Conservation (phyloP, 2,329 filamentous ascomycete genomes). For the Calonectria naviculata region DNA sequence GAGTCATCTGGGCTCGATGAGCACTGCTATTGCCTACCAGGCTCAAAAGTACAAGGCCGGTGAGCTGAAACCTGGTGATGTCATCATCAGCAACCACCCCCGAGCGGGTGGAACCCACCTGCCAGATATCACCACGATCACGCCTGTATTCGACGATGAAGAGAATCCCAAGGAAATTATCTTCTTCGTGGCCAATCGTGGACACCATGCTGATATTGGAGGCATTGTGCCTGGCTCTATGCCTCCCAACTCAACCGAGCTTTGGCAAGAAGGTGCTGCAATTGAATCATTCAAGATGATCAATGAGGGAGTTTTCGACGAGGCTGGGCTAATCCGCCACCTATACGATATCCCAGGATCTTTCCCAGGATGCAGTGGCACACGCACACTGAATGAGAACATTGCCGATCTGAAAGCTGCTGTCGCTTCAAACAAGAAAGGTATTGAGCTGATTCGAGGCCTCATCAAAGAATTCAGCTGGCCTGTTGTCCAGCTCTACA, state of each 20-base stretch:
- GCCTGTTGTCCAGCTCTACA: conserved; percentile 83
- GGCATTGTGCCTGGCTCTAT: conserved; percentile 81
- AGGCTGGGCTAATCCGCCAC: conserved; percentile 68
- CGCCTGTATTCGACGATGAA: conserved; percentile 43
- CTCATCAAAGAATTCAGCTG: conserved; percentile 84
- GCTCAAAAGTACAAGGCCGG: conserved; percentile 73
- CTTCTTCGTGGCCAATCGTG: conserved; percentile 47
- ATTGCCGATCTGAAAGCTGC: conserved; percentile 89
- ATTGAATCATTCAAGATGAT: conserved; percentile 56
- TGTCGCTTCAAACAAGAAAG: conserved; percentile 87
- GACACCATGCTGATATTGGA: conserved; percentile 48
- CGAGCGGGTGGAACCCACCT: conserved; percentile 57
- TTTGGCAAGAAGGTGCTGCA: conserved; percentile 68
- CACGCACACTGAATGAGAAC: conserved; percentile 81
- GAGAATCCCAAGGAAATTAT: conserved; percentile 42
- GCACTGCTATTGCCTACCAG: conserved; percentile 77
- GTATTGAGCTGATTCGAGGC: conserved; percentile 79
- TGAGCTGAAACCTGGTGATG: conserved; percentile 78
- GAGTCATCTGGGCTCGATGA: conserved; percentile 82
- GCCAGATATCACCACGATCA: conserved; percentile 42
- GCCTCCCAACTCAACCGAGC: conserved; percentile 74
- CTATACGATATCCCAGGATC: conserved; percentile 54
- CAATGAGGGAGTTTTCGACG: conserved; percentile 39
- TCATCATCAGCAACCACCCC: conserved; percentile 73
- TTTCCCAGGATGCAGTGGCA: conserved; percentile 60